Evolutionary conservation across 2,329 filamentous ascomycete species (phyloP).

Genomic region (Botrytis tulipae): DNA sequence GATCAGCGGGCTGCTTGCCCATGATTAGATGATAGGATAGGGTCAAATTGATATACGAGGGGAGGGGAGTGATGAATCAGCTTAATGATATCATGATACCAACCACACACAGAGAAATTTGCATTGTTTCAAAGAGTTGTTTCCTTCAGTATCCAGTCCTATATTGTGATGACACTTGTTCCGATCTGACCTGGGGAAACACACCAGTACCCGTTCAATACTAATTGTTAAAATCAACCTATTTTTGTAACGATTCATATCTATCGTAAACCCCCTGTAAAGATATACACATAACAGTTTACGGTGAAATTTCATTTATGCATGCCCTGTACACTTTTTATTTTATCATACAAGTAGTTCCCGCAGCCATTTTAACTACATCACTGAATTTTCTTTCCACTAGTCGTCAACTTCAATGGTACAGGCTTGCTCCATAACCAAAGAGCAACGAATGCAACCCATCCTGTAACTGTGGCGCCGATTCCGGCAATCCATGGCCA

Average conservation of each 20-base stretch:
- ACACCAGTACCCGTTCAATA: not conserved
- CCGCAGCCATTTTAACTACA: slow-evolving; percentile 7
- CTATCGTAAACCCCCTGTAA: not conserved
- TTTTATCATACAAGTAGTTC: slow-evolving; percentile 34
- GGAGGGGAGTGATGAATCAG: too few relatives aligned
- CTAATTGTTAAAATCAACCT: not conserved
- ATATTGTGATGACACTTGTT: not conserved
- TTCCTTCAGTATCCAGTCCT: not conserved
- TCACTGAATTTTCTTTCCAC: slow-evolving; percentile 45
- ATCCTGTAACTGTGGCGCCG: slow-evolving; percentile 77
- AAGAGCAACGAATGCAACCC: slow-evolving; percentile 77
- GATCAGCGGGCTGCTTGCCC: not conserved
- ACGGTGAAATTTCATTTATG: slow-evolving; percentile 21
- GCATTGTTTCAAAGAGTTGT: not conserved
- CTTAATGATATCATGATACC: not conserved
- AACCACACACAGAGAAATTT: not conserved
- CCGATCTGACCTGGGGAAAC: not conserved
- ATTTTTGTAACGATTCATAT: not conserved
- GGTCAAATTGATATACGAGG: not conserved
- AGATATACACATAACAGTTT: not conserved
- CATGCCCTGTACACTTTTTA: slow-evolving; percentile 30
- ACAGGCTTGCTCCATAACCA: slow-evolving; percentile 78
- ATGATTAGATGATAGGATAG: not conserved
- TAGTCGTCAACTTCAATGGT: slow-evolving; percentile 33
- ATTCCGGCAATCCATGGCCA: slow-evolving; percentile 96